Evolutionary conservation across 1,139 yeast genomes (phyloP).

Genomic region (Yamadazyma atlantica): DNA sequence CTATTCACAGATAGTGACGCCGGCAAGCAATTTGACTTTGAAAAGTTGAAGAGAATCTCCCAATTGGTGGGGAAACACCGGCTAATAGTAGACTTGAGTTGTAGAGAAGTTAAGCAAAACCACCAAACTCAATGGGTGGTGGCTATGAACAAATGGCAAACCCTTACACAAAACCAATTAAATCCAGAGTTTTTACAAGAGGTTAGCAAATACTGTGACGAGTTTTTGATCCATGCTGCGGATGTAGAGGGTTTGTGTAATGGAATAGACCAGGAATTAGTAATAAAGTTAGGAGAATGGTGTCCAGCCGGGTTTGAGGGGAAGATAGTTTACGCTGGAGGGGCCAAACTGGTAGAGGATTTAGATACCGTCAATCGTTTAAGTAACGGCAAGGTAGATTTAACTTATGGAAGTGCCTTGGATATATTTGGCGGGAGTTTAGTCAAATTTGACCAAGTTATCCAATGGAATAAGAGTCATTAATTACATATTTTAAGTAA

Average conservation of each 20-base stretch:
- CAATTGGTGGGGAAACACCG: slow-evolving; percentile 58
- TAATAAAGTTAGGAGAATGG: slow-evolving; percentile 75
- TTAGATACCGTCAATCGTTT: slow-evolving; percentile 60
- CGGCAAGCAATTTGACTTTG: slow-evolving; percentile 51
- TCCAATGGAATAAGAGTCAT: slow-evolving; percentile 58
- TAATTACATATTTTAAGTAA: background rate
- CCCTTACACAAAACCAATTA: slow-evolving; percentile 66
- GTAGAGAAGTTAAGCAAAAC: slow-evolving; percentile 49
- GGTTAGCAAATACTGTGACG: slow-evolving; percentile 70
- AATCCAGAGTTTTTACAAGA: slow-evolving; percentile 49
- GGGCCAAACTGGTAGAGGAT: slow-evolving; percentile 77
- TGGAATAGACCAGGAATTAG: slow-evolving; percentile 85
- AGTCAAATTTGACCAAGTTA: slow-evolving; percentile 74
- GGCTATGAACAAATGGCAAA: slow-evolving; percentile 97
- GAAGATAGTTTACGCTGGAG: slow-evolving; percentile 94
- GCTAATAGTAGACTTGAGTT: slow-evolving; percentile 89
- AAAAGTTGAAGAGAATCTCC: slow-evolving; percentile 50
- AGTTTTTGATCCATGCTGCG: slow-evolving; percentile 93
- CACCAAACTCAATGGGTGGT: slow-evolving; percentile 68
- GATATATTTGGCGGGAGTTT: slow-evolving; percentile 90
- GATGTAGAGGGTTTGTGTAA: slow-evolving; percentile 95
- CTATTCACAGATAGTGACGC: slow-evolving; percentile 56
- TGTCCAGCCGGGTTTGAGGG: slow-evolving; percentile 53
- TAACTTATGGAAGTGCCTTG: slow-evolving; percentile 89
- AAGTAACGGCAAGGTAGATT: slow-evolving; percentile 80